A percentile compares a stretch with the other conserved stretches of the same genome.
These are phyloP conservation scores for Atkinsonella hypoxylon DNA, from an alignment of 2,329 filamentous ascomycete species.

Conservation along the genomic window DNA sequence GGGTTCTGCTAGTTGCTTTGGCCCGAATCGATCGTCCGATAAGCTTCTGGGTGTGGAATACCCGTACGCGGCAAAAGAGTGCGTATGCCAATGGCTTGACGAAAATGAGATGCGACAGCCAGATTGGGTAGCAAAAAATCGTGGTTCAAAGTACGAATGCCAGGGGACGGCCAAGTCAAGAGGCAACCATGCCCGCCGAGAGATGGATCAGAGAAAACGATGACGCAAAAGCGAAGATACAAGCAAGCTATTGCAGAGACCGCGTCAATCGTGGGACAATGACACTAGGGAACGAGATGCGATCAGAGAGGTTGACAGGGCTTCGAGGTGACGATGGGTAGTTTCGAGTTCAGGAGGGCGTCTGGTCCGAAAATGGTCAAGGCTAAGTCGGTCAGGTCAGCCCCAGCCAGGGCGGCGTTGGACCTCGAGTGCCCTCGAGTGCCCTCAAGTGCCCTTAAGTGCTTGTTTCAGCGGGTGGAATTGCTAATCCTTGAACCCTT, in stretches of 20 bases:
- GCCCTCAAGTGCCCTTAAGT: no score
- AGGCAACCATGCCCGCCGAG: constrained; percentile 14
- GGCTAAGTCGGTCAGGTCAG: no score
- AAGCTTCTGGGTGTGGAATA: not conserved
- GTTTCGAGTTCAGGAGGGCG: not conserved
- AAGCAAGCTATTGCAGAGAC: not conserved
- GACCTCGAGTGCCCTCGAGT: no score
- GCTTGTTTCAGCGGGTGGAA: not conserved
- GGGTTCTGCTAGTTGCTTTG: not conserved
- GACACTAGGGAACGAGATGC: not conserved
- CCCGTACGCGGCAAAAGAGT: not conserved
- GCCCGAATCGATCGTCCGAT: not conserved
- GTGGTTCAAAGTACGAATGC: not conserved
- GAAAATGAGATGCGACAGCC: not conserved
- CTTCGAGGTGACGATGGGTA: not conserved
- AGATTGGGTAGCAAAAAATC: constrained; percentile 5
- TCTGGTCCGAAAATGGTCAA: not conserved
- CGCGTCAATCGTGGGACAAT: not conserved
- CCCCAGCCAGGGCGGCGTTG: no score
- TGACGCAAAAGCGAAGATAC: not conserved
- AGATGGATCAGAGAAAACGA: constrained; percentile 2
- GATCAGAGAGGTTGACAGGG: not conserved
- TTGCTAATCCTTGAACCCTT: not conserved
- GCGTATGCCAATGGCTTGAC: not conserved
- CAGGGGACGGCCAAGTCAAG: not conserved